Evolutionary conservation across 768 basidiomycete species (phyloP), one percentile per base, ranked within the genome.

Genomic region (Leucocoprinus leucothites): DNA sequence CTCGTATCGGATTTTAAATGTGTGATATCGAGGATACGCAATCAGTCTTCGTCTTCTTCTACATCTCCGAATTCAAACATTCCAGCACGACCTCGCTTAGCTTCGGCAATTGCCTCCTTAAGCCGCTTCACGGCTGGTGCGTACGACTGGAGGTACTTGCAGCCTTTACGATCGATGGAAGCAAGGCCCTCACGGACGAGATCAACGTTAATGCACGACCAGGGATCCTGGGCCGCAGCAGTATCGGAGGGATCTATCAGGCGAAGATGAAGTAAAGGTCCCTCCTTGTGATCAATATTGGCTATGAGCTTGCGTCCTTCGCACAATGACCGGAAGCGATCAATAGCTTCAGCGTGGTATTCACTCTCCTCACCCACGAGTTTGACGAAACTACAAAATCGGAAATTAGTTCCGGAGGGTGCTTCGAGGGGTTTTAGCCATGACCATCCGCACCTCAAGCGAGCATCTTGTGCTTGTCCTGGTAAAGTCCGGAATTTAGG

Each of bases 301-400:
- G 94, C 97, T 47, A 98, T 76, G n/a, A 98, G 79, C 65, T 94
- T 94, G 51, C 94, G 87, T n/a, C 92, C 93, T 71, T 94, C 94
- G 61, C 89, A 91, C 18, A 94, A 75, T 14, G 79, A 69, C 22
- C 87, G 84, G 85, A 98, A 98, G 48, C 91, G 86, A 48, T 91
- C 87, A 46, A 94, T 67, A 3, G 95, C 89, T 56, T 98, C 96
- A 0, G 73, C 65, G 48, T 87, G 83, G 71, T 98, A 97, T 57
- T 99, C 97, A 68, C 87, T 94, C 8, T 88, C 85, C 8, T 83
- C 73, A 16, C 84, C 83, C 18, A 86, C 84, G 34, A 96, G 80
- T 67, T 89, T 92, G 58, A 98, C 76, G 67, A 98, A 98, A 66
- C 94, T 94, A 50, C 44, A 60, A 25, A 26, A 42, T 18, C 58